phyloP scores from a whole-genome alignment of 805 yeast genomes.

The Hanseniaspora pseudoguilliermondii region DNA sequence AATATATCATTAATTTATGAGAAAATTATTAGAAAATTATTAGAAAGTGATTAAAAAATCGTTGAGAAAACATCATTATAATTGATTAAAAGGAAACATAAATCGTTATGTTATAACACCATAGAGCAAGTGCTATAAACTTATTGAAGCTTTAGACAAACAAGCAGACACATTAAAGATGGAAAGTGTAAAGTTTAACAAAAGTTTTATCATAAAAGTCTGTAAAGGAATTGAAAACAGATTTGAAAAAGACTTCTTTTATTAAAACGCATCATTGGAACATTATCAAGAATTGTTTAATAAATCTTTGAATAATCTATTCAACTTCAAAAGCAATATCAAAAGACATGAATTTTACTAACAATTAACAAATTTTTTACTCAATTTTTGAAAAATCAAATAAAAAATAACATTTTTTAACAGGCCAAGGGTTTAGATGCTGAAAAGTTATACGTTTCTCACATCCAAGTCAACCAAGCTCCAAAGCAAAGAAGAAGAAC shows the following conservation, averaged over 20 bases:
- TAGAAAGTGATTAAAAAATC: not conserved
- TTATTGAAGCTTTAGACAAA: too few relatives aligned
- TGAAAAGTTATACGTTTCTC: constrained; percentile 84
- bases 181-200: too few relatives aligned
- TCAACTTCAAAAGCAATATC: too few relatives aligned
- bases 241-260: too few relatives aligned
- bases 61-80: not conserved
- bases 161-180: too few relatives aligned
- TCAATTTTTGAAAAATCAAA: not conserved
- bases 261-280: too few relatives aligned
- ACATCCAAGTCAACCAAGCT: constrained; percentile 99
- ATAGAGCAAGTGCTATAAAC: too few relatives aligned
- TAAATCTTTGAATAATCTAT: not conserved
- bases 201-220: too few relatives aligned
- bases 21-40: not conserved
- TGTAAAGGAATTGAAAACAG: too few relatives aligned
- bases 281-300: not conserved
- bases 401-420: constrained; percentile 13
- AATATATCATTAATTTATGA: not conserved
- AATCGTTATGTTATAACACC: too few relatives aligned
- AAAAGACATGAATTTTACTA: constrained; percentile 4
- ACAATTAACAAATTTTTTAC: not conserved
- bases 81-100: too few relatives aligned
- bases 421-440: constrained; percentile 92
- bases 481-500: constrained; percentile 99